Conservation (phyloP, 1,284 basidiomycete genomes). For the Leccinum pachyderme region DNA sequence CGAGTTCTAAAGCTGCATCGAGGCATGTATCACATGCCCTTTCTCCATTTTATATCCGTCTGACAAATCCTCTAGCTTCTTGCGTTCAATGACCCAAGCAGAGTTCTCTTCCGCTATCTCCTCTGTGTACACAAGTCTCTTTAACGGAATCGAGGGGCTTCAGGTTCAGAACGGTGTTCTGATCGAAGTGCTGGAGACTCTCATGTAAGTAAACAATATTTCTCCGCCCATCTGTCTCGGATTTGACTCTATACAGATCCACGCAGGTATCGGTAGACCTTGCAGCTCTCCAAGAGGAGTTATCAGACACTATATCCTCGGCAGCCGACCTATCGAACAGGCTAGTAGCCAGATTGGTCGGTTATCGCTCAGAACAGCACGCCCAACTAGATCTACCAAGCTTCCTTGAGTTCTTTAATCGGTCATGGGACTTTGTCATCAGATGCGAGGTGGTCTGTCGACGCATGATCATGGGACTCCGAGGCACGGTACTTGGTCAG, state of each 20-base stretch:
- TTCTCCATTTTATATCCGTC: slow-evolving; percentile 4
- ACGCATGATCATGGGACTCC: slow-evolving; percentile 88
- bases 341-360: slow-evolving; percentile 75
- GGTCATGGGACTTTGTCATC: slow-evolving; percentile 88
- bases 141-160: slow-evolving; percentile 71
- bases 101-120: slow-evolving; percentile 68
- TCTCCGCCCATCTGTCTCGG: slow-evolving; percentile 2
- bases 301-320: slow-evolving; percentile 74
- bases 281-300: slow-evolving; percentile 52
- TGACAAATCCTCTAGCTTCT: slow-evolving; percentile 46
- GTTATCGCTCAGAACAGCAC: slow-evolving; percentile 77
- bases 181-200: slow-evolving; percentile 55
- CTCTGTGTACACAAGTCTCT: slow-evolving; percentile 62
- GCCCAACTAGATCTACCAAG: slow-evolving; percentile 65
- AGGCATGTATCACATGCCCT: slow-evolving; percentile 32
- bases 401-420: slow-evolving; percentile 83
- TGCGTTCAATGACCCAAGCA: slow-evolving; percentile 67
- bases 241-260: slow-evolving; percentile 28
- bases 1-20: slow-evolving; percentile 32
- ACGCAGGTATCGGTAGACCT: slow-evolving; percentile 39
- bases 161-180: slow-evolving; percentile 66
- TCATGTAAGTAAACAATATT: slow-evolving; percentile 37
- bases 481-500: slow-evolving; percentile 82
- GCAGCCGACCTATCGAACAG: slow-evolving; percentile 84
- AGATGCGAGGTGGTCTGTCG: slow-evolving; percentile 81